phyloP scores from a whole-genome alignment of 2,329 filamentous ascomycete genomes.

The Alternaria sp. region DNA sequence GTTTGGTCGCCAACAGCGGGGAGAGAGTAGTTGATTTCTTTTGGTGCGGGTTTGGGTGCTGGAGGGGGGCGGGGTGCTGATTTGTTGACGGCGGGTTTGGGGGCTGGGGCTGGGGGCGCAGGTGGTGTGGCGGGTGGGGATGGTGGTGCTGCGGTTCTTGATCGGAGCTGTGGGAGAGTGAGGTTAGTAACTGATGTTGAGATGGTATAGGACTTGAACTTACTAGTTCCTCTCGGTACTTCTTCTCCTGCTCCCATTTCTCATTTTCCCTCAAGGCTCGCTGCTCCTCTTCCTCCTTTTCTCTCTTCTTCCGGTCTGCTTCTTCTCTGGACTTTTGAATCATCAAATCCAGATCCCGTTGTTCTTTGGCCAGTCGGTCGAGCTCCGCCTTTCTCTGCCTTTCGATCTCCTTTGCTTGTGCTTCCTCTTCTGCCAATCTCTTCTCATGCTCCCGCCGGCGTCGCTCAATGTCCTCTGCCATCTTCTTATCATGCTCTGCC shows the following conservation, averaged over 20 bases:
- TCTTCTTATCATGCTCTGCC: no score
- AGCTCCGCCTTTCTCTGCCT: constrained; percentile 6
- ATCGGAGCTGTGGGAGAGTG: constrained; percentile 1
- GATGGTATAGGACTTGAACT: neutral
- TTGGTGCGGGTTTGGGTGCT: constrained; percentile 5
- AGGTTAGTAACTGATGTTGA: constrained; percentile 1
- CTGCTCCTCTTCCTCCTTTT: constrained; percentile 17
- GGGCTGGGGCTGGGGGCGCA: constrained; percentile 6
- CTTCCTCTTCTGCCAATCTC: neutral
- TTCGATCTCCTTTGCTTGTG: neutral
- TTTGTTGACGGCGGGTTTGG: constrained; percentile 1
- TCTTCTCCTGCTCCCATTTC: neutral
- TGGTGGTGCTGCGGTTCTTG: constrained; percentile 4
- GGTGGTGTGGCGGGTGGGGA: constrained; percentile 11
- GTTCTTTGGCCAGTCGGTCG: constrained; percentile 5
- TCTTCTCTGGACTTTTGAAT: constrained; percentile 16
- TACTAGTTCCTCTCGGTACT: constrained; percentile 9
- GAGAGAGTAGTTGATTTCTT: constrained; percentile 23
- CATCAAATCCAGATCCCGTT: constrained; percentile 13
- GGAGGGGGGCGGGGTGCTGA: constrained; percentile 13
- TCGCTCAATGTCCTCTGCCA: neutral
- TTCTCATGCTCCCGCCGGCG: constrained; percentile 4
- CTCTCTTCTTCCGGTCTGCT: constrained; percentile 1
- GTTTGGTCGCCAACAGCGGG: constrained; percentile 24
- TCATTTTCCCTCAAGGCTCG: constrained; percentile 9